Evolutionary conservation across 2,329 filamentous ascomycete species (phyloP).

Genomic region (Aspergillus latus): DNA sequence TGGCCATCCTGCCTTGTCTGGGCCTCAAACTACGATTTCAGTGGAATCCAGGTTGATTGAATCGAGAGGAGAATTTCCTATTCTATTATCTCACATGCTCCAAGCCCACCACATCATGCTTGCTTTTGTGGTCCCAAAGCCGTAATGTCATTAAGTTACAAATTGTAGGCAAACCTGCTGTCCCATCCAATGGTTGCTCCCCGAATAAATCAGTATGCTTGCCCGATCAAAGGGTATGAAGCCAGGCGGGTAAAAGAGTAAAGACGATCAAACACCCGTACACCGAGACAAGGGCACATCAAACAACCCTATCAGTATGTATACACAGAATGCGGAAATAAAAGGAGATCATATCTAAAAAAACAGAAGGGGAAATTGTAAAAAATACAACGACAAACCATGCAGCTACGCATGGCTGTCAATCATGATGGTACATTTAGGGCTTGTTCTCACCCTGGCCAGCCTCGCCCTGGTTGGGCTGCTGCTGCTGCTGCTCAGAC

Average conservation of each 20-base stretch:
- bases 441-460: slow-evolving; percentile 67
- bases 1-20: too few species aligned
- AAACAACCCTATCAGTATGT: slow-evolving; percentile 36
- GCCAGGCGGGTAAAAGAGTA: slow-evolving; percentile 22
- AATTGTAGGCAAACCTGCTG: slow-evolving; percentile 33
- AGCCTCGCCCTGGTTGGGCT: slow-evolving; percentile 47
- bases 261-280: slow-evolving; percentile 36
- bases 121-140: slow-evolving; percentile 36
- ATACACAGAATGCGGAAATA: slow-evolving; percentile 35
- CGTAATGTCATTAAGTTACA: slow-evolving; percentile 44
- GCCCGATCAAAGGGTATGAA: slow-evolving; percentile 27
- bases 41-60: slow-evolving; percentile 20
- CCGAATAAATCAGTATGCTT: slow-evolving; percentile 21
- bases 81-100: slow-evolving; percentile 42
- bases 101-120: slow-evolving; percentile 35
- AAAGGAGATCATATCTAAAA: slow-evolving; percentile 30
- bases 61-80: slow-evolving; percentile 45
- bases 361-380: slow-evolving; percentile 21
- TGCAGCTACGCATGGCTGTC: slow-evolving; percentile 16
- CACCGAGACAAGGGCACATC: slow-evolving; percentile 31
- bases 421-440: slow-evolving; percentile 39
- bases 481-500: slow-evolving; percentile 61
- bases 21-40: background rate
- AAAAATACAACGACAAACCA: slow-evolving; percentile 22
- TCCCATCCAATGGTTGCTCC: slow-evolving; percentile 23